These are phyloP conservation scores for Trichothecium sympodiale DNA, from an alignment of 2,329 filamentous ascomycete species.

Conservation along the genomic window DNA sequence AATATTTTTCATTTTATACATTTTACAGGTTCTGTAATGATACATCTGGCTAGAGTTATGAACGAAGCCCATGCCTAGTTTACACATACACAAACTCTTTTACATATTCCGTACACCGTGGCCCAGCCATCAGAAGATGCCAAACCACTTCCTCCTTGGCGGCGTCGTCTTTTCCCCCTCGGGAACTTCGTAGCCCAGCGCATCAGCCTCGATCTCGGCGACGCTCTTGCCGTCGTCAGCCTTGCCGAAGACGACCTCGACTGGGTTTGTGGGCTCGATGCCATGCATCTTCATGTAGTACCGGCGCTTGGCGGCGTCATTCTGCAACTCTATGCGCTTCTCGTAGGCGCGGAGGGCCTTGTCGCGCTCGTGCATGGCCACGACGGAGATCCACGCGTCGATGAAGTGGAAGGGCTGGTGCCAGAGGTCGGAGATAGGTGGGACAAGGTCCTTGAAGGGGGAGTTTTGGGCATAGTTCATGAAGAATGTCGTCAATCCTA, in stretches of 20 bases:
- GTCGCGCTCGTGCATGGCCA: slow-evolving; percentile 66
- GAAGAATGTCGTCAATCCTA: slow-evolving; percentile 63
- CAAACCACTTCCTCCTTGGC: slow-evolving; percentile 57
- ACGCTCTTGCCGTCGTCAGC: slow-evolving; percentile 21
- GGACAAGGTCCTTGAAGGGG: slow-evolving; percentile 69
- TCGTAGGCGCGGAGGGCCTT: slow-evolving; percentile 57
- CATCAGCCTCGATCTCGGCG: slow-evolving; percentile 22
- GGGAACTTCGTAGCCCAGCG: slow-evolving; percentile 23
- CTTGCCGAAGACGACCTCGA: slow-evolving; percentile 33
- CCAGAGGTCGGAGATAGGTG: slow-evolving; percentile 56
- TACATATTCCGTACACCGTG: slow-evolving; percentile 4
- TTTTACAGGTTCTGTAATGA: too few species aligned
- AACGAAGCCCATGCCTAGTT: background rate
- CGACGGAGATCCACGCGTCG: slow-evolving; percentile 56
- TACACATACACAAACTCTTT: background rate
- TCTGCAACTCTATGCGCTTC: slow-evolving; percentile 59
- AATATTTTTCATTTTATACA: background rate
- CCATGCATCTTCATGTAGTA: slow-evolving; percentile 83
- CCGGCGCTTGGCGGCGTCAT: slow-evolving; percentile 79
- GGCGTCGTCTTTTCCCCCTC: slow-evolving; percentile 15
- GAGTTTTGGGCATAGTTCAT: slow-evolving; percentile 72
- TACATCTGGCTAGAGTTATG: too few species aligned
- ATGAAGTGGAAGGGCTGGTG: slow-evolving; percentile 59
- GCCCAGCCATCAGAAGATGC: slow-evolving; percentile 53
- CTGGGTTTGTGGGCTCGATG: slow-evolving; percentile 51